Base-by-base conservation (phyloP, 495 filamentous ascomycete genomes). In the Penicillium dipodomyicola region DNA sequence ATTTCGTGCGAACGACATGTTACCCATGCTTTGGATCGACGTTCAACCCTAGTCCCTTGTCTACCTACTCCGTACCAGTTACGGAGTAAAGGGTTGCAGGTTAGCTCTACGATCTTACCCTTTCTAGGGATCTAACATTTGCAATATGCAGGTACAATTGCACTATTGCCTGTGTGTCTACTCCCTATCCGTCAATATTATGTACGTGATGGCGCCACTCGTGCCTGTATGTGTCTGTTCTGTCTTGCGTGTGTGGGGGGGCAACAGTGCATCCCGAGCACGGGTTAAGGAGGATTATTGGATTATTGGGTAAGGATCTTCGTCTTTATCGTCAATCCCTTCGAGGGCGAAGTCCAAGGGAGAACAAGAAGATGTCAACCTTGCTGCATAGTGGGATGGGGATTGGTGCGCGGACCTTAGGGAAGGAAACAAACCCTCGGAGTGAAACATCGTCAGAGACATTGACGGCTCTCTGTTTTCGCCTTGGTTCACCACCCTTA, bases 401-500 rank as follows among this genome's bases (percentile, higher is more conserved):
- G 42, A 54, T 54, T 37, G 43, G 52, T 27, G 39, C 20, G 41
- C 39, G 40, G 50, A 27, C 27, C 33, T 30, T 15, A 19, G 27
- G 29, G 29, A 35, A 44, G 29, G 29, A 35, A 44, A 27, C n/a
- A 39, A 8, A 8, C 19, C 35, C 41, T 54, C 40, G 41, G 25
- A 4, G 40, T 54, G 51, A 54, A 54, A 54, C 51, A 43, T 40
- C 20, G 2, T 20, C 32, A 50, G 48, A 53, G 50, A 42, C 40
- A 30, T 9, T 15, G 20, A 35, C 29, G 17, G 22, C 39, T 25
- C 23, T 29, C 35, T 14, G 5, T 17, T 14, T 20, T 5, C 32
- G 25, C 50, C 50, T 40, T 53, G 40, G 50, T 32, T 44, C n/a
- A n/a, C 8, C 27, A 54, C 41, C 51, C 51, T 54, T 54, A 54